Percentiles rank a stretch among this genome's conserved stretches.
These are phyloP conservation scores for Plasmopara viticola DNA, from an alignment of 352 stramenopile species.

Conservation along the genomic window DNA sequence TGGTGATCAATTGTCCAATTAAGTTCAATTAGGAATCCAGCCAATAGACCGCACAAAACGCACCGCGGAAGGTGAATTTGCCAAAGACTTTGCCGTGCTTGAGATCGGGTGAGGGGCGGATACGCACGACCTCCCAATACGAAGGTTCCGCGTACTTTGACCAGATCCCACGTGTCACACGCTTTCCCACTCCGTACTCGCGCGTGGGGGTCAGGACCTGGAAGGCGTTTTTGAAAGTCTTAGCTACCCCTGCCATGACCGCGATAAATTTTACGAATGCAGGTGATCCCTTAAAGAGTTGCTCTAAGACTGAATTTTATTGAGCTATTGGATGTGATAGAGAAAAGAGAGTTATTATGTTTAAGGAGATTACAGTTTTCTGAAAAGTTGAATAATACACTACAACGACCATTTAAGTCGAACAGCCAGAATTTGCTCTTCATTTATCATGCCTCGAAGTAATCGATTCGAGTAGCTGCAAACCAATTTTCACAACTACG, in stretches of 20 bases:
- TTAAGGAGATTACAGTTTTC: no score
- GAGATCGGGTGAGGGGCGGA: constrained; percentile 64
- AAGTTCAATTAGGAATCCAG: constrained; percentile 1
- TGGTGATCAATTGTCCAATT: constrained; percentile 17
- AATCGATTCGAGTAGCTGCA: no score
- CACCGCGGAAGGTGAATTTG: constrained; percentile 75
- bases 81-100: constrained; percentile 85
- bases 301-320: no score
- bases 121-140: constrained; percentile 78
- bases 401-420: no score
- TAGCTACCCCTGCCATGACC: constrained; percentile 30
- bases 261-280: constrained; percentile 1
- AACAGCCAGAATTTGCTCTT: no score
- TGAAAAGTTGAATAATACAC: no score
- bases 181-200: constrained; percentile 62
- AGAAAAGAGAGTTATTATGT: no score
- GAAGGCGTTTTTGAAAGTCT: constrained; percentile 62
- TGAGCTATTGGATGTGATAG: no score
- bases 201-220: constrained; percentile 62
- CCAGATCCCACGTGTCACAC: constrained; percentile 74
- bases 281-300: not conserved
- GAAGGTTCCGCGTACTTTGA: constrained; percentile 62
- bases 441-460: no score
- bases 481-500: no score
- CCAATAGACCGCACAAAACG: constrained; percentile 13